Evolutionary conservation across 768 basidiomycete genomes (phyloP).

Genomic region (Mrakia blollopis): DNA sequence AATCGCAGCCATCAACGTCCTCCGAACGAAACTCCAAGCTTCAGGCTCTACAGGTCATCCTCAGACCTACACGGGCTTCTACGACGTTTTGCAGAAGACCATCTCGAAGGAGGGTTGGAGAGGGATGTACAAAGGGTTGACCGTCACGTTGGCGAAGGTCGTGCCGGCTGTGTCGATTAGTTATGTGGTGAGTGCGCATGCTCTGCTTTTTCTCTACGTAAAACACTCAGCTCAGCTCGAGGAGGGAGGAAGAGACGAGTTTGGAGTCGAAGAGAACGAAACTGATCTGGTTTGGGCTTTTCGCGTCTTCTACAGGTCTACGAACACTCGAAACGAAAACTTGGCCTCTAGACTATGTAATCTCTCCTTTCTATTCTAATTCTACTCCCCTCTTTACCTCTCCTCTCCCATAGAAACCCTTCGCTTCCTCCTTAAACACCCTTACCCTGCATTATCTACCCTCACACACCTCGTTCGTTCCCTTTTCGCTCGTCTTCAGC

Average conservation of each 20-base stretch:
- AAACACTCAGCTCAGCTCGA: too few species aligned
- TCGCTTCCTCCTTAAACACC: background rate
- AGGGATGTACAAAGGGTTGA: slow-evolving; percentile 84
- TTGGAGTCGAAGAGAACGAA: too few species aligned
- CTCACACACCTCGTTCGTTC: background rate
- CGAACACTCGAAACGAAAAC: slow-evolving; percentile 26
- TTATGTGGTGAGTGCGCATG: slow-evolving; percentile 60
- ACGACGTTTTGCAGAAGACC: slow-evolving; percentile 76
- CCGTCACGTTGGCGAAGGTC: slow-evolving; percentile 92
- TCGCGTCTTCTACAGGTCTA: slow-evolving; percentile 19
- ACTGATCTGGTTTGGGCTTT: background rate
- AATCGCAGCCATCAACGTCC: slow-evolving; percentile 51
- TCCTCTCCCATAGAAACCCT: background rate
- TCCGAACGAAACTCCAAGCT: slow-evolving; percentile 91
- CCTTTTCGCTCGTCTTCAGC: background rate
- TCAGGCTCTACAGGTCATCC: slow-evolving; percentile 95
- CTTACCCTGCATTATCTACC: background rate
- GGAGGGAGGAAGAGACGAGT: too few species aligned
- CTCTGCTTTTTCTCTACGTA: too few species aligned
- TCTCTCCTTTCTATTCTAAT: background rate
- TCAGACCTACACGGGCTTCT: slow-evolving; percentile 77
- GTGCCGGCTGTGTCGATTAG: slow-evolving; percentile 95
- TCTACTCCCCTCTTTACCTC: background rate
- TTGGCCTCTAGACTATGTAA: slow-evolving; percentile 27
- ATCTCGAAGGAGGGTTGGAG: slow-evolving; percentile 82